Evolutionary conservation across 2,329 filamentous ascomycete genomes (phyloP), one percentile per base, ranked within the genome.

Genomic region (Botrytis tulipae): DNA sequence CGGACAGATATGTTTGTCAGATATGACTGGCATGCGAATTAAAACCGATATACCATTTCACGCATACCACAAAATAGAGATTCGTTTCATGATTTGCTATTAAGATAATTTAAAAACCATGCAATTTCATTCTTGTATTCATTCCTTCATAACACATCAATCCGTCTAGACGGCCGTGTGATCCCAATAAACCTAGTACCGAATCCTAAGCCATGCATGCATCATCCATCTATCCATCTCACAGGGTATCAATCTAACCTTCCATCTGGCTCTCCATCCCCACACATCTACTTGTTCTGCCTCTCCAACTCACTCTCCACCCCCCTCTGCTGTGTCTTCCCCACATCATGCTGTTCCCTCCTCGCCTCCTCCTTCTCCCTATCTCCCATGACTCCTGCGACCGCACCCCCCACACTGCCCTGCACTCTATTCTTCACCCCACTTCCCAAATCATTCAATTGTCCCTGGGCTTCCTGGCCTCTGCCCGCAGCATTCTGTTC

Each of bases 251-350:
- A n/a, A 51, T 48, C 16, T 46, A 20, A 54, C 18, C 22, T 6
- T 3, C 14, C 29, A 35, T 54, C 4, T 8, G 1, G 20, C 67
- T 48, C 42, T 10, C 20, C 37, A 22, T 35, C 35, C 44, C 67
- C 63, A 40, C 42, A 37, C 1, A 22, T 16, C 44, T 22, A 48
- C 71, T 51, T 65, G 76, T 78, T n/a, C 46, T 81, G 78, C 88
- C 93, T 95, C 83, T 92, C 84, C 73, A 97, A 87, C 80, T 97
- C 94, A 54, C 87, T 84, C 87, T 97, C 94, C 1, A 91, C 94
- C 68, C 94, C 92, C 32, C 94, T 88, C 87, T 97, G 92, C 80
- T 89, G 87, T 32, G 92, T 93, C 90, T 96, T 97, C 76, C 94
- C 95, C 76, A 89, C 84, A 79, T 96, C 94, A 80, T 96, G 94